These are phyloP conservation scores for Mycena vulgaris DNA, from an alignment of 768 basidiomycete species.

Conservation along the genomic window DNA sequence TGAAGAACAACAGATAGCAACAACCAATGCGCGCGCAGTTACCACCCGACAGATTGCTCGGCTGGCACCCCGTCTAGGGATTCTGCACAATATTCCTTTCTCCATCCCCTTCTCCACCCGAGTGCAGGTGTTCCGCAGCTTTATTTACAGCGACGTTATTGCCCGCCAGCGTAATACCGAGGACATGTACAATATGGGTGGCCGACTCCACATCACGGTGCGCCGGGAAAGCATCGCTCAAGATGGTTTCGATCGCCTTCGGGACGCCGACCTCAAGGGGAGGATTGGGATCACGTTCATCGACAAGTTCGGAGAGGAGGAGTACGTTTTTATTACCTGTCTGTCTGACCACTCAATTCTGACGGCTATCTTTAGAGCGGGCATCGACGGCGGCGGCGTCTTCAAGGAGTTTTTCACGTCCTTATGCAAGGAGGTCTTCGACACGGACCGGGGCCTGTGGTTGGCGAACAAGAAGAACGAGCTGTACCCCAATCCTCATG, in stretches of 20 bases:
- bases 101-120: slow-evolving; percentile 93
- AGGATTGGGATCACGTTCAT: slow-evolving; percentile 92
- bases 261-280: slow-evolving; percentile 84
- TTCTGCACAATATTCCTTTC: slow-evolving; percentile 97
- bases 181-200: slow-evolving; percentile 35
- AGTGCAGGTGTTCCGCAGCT: slow-evolving; percentile 91
- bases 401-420: slow-evolving; percentile 99
- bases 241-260: slow-evolving; percentile 91
- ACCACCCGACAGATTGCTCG: slow-evolving; percentile 81
- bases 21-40: slow-evolving; percentile 46
- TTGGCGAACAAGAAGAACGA: slow-evolving; percentile 92
- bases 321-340: slow-evolving; percentile 65
- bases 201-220: slow-evolving; percentile 64
- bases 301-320: slow-evolving; percentile 88
- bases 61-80: slow-evolving; percentile 88
- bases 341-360: background rate
- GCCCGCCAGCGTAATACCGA: slow-evolving; percentile 39
- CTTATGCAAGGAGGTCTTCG: slow-evolving; percentile 93
- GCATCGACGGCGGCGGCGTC: slow-evolving; percentile 96
- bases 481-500: slow-evolving; percentile 94
- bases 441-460: slow-evolving; percentile 96
- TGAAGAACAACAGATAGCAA: slow-evolving; percentile 74
- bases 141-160: slow-evolving; percentile 77
- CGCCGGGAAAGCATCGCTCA: slow-evolving; percentile 86
- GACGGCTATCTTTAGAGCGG: slow-evolving; percentile 66